Base-by-base conservation (phyloP, 225 moss, liverwort and hornwort genomes). In the Marchantia paleacea region DNA sequence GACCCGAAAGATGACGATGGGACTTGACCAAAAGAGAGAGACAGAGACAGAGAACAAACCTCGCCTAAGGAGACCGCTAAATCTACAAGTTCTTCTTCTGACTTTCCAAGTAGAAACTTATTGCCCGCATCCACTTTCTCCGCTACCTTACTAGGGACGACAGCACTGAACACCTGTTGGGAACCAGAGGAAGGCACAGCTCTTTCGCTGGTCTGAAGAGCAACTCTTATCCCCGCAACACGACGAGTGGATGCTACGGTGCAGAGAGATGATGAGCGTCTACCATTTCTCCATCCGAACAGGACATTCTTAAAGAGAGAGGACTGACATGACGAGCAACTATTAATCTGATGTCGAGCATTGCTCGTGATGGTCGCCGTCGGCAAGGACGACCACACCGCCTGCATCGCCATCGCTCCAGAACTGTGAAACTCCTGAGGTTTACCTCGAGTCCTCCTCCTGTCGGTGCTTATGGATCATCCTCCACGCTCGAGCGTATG, bases 101-200 rank as follows among this genome's bases (percentile, higher is more conserved):
- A 89, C 83, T 88, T 94, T 82, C 96, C 92, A 3, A 97, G 84
- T 6, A 97, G 82, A 78, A 89, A 91, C 61, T 85, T 87, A 61
- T 51, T 53, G 75, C 30, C 80, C 39, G 50, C 8, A 48, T 28
- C 78, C 55, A 55, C 66, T 55, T 31, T 66, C 20, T 25, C 68
- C 25, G 12, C 19, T 10, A 14, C 72, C 72, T 80, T 71, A 3
- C 13, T 20, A 2, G 39, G 39, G 20, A 29, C 1, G 24, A 65
- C 73, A 67, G 62, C 60, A n/a, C 72, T 39, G 0, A 74, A 51
- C 24, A 20, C 28, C 61, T 68, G 71, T 22, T 74, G 66, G 4
- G 49, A 39, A 13, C 78, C 78, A 25, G 39, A 13, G 55, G 39
- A 0, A 18, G 26, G 52, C 47, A 26, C 22, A 9, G n/a, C 51